Percentiles rank a stretch among this genome's conserved stretches.
These are phyloP conservation scores for Psilocybe tampanensis DNA, from an alignment of 768 basidiomycete species.

Conservation along the genomic window DNA sequence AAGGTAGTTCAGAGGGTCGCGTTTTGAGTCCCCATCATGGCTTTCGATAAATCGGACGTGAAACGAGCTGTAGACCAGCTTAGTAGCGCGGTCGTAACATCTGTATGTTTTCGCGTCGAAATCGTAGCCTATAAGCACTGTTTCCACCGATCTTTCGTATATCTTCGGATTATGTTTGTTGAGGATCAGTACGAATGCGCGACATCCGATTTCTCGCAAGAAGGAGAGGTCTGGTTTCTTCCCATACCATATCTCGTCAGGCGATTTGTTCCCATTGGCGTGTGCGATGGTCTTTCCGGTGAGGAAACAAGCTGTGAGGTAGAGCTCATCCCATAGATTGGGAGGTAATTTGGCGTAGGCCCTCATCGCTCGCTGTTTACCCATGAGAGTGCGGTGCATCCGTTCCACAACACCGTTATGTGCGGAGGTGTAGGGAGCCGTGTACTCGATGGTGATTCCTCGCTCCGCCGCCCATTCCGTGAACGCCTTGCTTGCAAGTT, in stretches of 20 bases:
- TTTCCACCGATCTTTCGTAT: conserved; percentile 19
- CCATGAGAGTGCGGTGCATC: conserved; percentile 36
- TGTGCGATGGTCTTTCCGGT: conserved; percentile 11
- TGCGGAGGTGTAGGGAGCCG: conserved; percentile 32
- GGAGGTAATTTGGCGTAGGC: conserved; percentile 22
- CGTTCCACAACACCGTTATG: conserved; percentile 39
- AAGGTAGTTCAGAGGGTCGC: not conserved
- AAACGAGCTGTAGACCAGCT: too few relatives aligned
- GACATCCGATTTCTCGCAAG: conserved; percentile 29
- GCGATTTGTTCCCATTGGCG: conserved; percentile 12
- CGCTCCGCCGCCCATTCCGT: conserved; percentile 13
- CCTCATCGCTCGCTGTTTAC: conserved; percentile 30
- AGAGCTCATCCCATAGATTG: conserved; percentile 36
- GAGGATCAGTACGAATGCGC: too few relatives aligned
- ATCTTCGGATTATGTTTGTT: too few relatives aligned
- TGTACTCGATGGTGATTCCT: conserved; percentile 18
- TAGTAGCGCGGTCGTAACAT: conserved; percentile 13
- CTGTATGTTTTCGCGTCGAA: conserved; percentile 21
- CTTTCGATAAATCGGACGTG: too few relatives aligned
- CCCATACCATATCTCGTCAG: conserved; percentile 20
- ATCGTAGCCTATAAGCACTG: conserved; percentile 21
- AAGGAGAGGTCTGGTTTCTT: conserved; percentile 25
- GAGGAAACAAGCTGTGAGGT: conserved; percentile 29
- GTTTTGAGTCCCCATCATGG: too few relatives aligned
- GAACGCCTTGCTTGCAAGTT: conserved; percentile 22